Evolutionary conservation across 805 yeast species (phyloP).

Genomic region (Teunomyces tritomae): DNA sequence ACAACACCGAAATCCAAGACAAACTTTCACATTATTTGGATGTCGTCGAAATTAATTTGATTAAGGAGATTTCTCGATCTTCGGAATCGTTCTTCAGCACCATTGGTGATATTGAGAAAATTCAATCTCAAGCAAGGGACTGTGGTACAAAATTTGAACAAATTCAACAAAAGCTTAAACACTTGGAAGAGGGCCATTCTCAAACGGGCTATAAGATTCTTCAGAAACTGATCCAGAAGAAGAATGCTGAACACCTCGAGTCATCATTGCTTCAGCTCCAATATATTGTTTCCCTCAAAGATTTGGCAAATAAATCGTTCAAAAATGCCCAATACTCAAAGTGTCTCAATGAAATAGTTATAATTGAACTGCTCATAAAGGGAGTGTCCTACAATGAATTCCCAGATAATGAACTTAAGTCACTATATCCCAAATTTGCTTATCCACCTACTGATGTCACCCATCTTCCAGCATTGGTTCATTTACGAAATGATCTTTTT

Average conservation of each 20-base stretch:
- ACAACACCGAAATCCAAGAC: constrained; percentile 65
- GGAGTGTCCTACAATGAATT: constrained; percentile 35
- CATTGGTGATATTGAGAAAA: constrained; percentile 68
- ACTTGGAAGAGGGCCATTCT: constrained; percentile 50
- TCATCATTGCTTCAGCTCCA: constrained; percentile 55
- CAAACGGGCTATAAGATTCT: constrained; percentile 49
- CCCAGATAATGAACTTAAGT: constrained; percentile 13
- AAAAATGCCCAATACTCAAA: constrained; percentile 45
- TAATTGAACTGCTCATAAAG: constrained; percentile 54
- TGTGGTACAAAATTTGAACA: constrained; percentile 48
- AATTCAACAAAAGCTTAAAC: constrained; percentile 45
- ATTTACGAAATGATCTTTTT: constrained; percentile 51
- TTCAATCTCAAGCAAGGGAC: constrained; percentile 52
- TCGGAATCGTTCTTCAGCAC: constrained; percentile 85
- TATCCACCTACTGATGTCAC: constrained; percentile 42
- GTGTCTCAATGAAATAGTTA: constrained; percentile 57
- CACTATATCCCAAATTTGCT: constrained; percentile 19
- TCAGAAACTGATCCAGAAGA: constrained; percentile 48
- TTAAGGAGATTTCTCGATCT: constrained; percentile 79
- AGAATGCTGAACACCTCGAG: constrained; percentile 62
- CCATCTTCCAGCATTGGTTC: constrained; percentile 47
- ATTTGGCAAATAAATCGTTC: constrained; percentile 40
- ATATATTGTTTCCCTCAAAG: constrained; percentile 28
- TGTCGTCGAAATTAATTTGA: constrained; percentile 75
- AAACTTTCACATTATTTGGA: constrained; percentile 81